phyloP scores from a whole-genome alignment of 2,329 filamentous ascomycete species.

The Colletotrichum brevisporum region DNA sequence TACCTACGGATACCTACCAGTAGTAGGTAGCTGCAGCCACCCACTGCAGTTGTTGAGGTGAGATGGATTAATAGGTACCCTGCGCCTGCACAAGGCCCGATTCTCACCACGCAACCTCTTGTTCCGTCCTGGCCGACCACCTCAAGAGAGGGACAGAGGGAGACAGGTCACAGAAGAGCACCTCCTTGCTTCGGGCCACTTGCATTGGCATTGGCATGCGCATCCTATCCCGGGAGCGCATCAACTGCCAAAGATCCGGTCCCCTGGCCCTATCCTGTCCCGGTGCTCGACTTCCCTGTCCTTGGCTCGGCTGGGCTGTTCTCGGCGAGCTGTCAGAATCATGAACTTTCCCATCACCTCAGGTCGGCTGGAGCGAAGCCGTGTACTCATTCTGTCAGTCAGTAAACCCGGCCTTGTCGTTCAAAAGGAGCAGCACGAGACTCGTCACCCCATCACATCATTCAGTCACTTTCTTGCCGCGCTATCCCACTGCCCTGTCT shows the following conservation, averaged over 20 bases:
- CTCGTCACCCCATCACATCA: conserved; percentile 37
- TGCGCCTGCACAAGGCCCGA: conserved; percentile 21
- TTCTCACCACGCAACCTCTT: conserved; percentile 33
- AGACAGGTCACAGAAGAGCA: neutral
- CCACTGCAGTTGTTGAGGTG: too few species aligned
- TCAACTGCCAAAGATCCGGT: neutral
- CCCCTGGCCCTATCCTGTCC: conserved; percentile 1
- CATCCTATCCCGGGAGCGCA: too few species aligned
- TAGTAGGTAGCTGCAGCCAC: too few species aligned
- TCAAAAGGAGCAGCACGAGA: conserved; percentile 14
- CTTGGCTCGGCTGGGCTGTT: conserved; percentile 23
- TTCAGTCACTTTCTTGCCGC: conserved; percentile 10
- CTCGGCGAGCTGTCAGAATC: conserved; percentile 32
- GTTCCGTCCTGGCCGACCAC: conserved; percentile 27
- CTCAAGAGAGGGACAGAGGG: neutral
- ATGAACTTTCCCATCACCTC: conserved; percentile 9
- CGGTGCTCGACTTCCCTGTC: conserved; percentile 1
- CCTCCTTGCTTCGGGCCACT: neutral
- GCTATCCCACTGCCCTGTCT: conserved; percentile 8
- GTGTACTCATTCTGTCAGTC: neutral
- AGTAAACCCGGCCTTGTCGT: neutral
- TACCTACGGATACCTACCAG: too few species aligned
- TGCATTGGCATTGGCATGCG: neutral
- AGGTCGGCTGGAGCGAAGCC: neutral
- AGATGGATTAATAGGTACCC: neutral